Percentiles rank a stretch among this genome's conserved stretches.
These are phyloP conservation scores for Magnusiomyces suaveolens DNA, from an alignment of 1,139 yeast species.

Conservation along the genomic window DNA sequence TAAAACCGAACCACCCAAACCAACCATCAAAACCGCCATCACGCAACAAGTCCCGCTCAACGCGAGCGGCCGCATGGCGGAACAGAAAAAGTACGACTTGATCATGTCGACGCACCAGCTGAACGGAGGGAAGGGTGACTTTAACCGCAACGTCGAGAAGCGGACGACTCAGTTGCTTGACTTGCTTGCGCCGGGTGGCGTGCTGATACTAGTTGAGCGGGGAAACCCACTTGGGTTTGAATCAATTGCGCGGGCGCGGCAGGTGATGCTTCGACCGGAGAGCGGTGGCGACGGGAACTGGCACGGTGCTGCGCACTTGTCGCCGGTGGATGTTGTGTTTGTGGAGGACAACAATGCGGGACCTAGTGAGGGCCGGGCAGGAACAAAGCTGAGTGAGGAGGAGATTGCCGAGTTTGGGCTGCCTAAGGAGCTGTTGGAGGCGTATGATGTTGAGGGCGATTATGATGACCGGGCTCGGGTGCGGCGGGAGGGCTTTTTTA, in stretches of 20 bases:
- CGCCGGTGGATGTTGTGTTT: slow-evolving; percentile 1
- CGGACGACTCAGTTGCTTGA: slow-evolving; percentile 52
- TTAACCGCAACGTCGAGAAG: slow-evolving; percentile 66
- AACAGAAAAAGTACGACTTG: slow-evolving; percentile 48
- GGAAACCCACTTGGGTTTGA: slow-evolving; percentile 90
- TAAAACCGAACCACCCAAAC: no score
- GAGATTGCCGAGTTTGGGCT: slow-evolving; percentile 36
- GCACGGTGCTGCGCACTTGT: slow-evolving; percentile 41
- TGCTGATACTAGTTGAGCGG: slow-evolving; percentile 67
- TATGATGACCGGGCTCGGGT: slow-evolving; percentile 12
- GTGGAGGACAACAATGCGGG: neutral
- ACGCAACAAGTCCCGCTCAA: slow-evolving; percentile 3
- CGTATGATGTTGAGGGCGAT: slow-evolving; percentile 34
- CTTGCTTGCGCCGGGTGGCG: slow-evolving; percentile 66
- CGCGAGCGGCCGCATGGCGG: slow-evolving; percentile 2
- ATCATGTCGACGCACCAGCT: slow-evolving; percentile 81
- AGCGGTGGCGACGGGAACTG: slow-evolving; percentile 63
- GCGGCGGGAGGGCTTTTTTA: slow-evolving; percentile 2
- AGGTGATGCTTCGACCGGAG: slow-evolving; percentile 78
- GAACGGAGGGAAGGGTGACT: slow-evolving; percentile 43
- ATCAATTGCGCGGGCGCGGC: slow-evolving; percentile 80
- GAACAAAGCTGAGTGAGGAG: neutral
- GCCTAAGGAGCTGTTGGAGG: slow-evolving; percentile 27
- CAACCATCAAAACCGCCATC: neutral
- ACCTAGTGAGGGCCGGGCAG: neutral